Evolutionary conservation across 2,329 filamentous ascomycete genomes (phyloP).

Genomic region (Nigrograna mackinnonii): DNA sequence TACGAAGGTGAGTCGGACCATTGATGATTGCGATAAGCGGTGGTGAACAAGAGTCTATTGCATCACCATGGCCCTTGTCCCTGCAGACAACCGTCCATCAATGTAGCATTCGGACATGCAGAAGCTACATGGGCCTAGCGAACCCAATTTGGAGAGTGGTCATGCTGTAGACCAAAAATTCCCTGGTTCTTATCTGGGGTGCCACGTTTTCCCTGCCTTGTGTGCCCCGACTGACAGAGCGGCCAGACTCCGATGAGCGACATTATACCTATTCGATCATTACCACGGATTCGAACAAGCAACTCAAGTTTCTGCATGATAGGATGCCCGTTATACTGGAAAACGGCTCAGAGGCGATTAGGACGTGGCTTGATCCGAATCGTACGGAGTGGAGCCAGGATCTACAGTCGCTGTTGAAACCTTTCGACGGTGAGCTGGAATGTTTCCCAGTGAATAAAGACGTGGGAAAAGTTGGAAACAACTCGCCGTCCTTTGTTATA

Average conservation of each 20-base stretch:
- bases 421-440: slow-evolving; percentile 78
- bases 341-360: slow-evolving; percentile 70
- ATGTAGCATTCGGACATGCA: no score
- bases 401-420: slow-evolving; percentile 77
- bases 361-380: slow-evolving; percentile 76
- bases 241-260: slow-evolving; percentile 64
- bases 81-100: no score
- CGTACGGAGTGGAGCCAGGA: slow-evolving; percentile 75
- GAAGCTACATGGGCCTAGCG: no score
- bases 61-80: no score
- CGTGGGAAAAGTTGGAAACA: slow-evolving; percentile 92
- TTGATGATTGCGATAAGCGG: no score
- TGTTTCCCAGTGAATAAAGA: slow-evolving; percentile 86
- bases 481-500: slow-evolving; percentile 80
- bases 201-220: slow-evolving; percentile 19
- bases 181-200: slow-evolving; percentile 18
- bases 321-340: slow-evolving; percentile 95
- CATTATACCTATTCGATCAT: slow-evolving; percentile 92
- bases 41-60: no score
- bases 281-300: slow-evolving; percentile 83
- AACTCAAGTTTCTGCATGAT: slow-evolving; percentile 85
- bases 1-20: slow-evolving; percentile 71
- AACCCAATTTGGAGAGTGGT: slow-evolving; percentile 2
- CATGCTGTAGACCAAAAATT: slow-evolving; percentile 13
- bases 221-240: slow-evolving; percentile 25